Conservation (phyloP, 768 basidiomycete species). For the Pseudohyphozyma bogoriensis region DNA sequence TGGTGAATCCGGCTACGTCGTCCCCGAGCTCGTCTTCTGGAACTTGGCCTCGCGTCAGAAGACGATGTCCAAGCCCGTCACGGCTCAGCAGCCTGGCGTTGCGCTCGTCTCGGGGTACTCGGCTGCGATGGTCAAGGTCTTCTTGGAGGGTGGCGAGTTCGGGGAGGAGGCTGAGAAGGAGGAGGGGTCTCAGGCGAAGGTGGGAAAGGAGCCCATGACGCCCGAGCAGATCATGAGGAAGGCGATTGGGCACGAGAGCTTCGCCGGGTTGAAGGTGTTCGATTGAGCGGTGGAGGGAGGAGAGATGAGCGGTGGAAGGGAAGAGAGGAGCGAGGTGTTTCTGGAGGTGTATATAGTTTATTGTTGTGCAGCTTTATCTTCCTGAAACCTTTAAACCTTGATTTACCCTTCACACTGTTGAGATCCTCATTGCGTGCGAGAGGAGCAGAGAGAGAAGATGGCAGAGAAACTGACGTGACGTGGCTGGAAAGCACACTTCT, state of each 20-base stretch:
- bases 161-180: conserved; percentile 19
- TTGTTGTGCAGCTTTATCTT: too few species aligned
- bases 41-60: conserved; percentile 41
- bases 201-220: conserved; percentile 3
- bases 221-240: conserved; percentile 27
- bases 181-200: conserved; percentile 40
- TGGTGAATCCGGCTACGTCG: conserved; percentile 53
- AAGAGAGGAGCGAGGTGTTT: too few species aligned
- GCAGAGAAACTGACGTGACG: too few species aligned
- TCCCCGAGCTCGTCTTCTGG: conserved; percentile 69
- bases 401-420: too few species aligned
- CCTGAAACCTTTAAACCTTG: too few species aligned
- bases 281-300: conserved; percentile 43
- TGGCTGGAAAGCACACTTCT: too few species aligned
- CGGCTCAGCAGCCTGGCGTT: conserved; percentile 51
- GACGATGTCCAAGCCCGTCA: conserved; percentile 44
- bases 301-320: too few species aligned
- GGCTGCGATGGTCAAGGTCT: conserved; percentile 58
- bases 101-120: conserved; percentile 63
- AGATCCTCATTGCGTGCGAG: too few species aligned
- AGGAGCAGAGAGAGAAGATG: too few species aligned
- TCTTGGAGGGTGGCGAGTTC: conserved; percentile 47
- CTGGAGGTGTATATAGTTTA: too few species aligned
- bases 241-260: conserved; percentile 40
- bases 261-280: conserved; percentile 50